A percentile compares a stretch with the other conserved stretches of the same genome.
phyloP scores from a whole-genome alignment of 805 yeast genomes.

The Ogataea angusta region DNA sequence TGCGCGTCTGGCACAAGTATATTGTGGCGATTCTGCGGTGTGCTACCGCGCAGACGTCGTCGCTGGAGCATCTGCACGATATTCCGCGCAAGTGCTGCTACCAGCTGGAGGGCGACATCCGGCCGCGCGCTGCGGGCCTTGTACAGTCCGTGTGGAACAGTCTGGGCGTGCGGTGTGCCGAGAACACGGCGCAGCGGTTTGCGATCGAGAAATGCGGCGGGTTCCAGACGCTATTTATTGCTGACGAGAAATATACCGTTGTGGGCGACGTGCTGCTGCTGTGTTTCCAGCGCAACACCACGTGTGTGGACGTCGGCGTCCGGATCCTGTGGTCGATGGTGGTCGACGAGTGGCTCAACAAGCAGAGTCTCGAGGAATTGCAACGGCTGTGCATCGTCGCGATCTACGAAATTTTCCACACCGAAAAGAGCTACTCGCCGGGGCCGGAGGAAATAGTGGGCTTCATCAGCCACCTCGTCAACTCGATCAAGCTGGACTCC shows the following conservation, averaged over 20 bases:
- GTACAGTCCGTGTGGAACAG: conserved; percentile 68
- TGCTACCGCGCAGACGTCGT: conserved; percentile 64
- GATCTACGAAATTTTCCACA: conserved; percentile 59
- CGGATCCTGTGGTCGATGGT: conserved; percentile 68
- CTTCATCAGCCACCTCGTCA: conserved; percentile 49
- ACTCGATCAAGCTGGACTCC: conserved; percentile 50
- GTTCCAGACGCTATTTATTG: conserved; percentile 62
- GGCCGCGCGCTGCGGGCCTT: conserved; percentile 55
- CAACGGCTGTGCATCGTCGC: conserved; percentile 64
- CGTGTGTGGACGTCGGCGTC: conserved; percentile 60
- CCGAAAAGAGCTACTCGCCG: conserved; percentile 52
- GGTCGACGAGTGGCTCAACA: conserved; percentile 60
- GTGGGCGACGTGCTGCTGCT: conserved; percentile 63
- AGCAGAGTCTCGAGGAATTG: conserved; percentile 55
- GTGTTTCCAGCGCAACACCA: conserved; percentile 62
- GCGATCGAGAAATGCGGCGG: conserved; percentile 64
- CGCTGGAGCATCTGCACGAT: conserved; percentile 65
- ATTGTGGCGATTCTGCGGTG: conserved; percentile 54
- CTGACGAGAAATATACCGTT: conserved; percentile 52
- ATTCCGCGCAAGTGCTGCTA: conserved; percentile 71
- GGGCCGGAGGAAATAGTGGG: conserved; percentile 48
- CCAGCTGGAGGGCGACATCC: conserved; percentile 58
- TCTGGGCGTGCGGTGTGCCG: conserved; percentile 49
- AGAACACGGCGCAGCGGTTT: conserved; percentile 54
- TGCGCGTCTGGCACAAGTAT: conserved; percentile 67